Percentiles rank a stretch among this genome's conserved stretches.
phyloP scores from a whole-genome alignment of 306 rosid species.

The Crotalaria pallida region DNA sequence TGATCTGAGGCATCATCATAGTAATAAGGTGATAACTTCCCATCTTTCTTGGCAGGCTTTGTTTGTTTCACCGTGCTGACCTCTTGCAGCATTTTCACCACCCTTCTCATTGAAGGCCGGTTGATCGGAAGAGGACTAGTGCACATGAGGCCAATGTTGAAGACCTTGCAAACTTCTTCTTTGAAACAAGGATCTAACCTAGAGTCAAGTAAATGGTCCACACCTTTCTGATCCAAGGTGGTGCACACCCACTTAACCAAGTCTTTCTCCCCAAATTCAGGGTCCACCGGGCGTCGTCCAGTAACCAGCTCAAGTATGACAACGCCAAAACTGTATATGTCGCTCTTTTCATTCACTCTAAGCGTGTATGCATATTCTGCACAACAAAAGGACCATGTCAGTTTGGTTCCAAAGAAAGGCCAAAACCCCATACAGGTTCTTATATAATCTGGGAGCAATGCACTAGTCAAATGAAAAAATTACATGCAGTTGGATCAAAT shows the following conservation, averaged over 20 bases:
- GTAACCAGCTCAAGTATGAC: slow-evolving; percentile 82
- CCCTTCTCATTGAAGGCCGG: slow-evolving; percentile 67
- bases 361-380: slow-evolving; percentile 96
- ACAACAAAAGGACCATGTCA: slow-evolving; percentile 11
- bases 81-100: slow-evolving; percentile 70
- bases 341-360: slow-evolving; percentile 92
- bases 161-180: slow-evolving; percentile 76
- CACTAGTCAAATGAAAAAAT: not conserved
- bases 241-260: slow-evolving; percentile 95
- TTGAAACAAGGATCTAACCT: slow-evolving; percentile 73
- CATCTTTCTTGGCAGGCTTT: slow-evolving; percentile 42
- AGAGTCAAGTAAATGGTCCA: slow-evolving; percentile 63
- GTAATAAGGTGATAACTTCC: slow-evolving; percentile 57
- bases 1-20: slow-evolving; percentile 59
- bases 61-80: slow-evolving; percentile 37
- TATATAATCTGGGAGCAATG: not conserved
- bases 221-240: slow-evolving; percentile 73
- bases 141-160: slow-evolving; percentile 84
- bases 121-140: slow-evolving; percentile 87
- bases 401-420: not conserved
- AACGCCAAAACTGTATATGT: slow-evolving; percentile 92
- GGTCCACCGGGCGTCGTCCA: slow-evolving; percentile 73
- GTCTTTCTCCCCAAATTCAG: slow-evolving; percentile 90
- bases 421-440: not conserved
- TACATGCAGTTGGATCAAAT: not conserved